These are phyloP conservation scores for Pseudogymnoascus pannorum DNA, from an alignment of 2,329 filamentous ascomycete species.

Conservation along the genomic window DNA sequence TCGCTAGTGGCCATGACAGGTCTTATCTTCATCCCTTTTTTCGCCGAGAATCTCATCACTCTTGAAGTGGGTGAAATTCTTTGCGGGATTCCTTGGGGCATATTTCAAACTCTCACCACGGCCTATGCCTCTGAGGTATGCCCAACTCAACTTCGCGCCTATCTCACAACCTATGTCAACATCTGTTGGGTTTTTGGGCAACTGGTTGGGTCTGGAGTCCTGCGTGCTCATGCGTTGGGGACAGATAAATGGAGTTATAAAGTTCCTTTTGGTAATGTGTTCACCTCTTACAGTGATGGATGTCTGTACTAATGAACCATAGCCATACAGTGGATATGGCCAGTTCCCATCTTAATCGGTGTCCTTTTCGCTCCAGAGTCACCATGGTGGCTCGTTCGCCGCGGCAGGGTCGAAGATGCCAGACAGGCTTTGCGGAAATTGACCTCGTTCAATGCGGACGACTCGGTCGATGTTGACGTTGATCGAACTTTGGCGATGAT, in stretches of 20 bases:
- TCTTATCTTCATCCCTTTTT: slow-evolving; percentile 40
- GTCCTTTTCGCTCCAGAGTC: slow-evolving; percentile 40
- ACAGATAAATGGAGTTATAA: slow-evolving; percentile 39
- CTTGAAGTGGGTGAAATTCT: slow-evolving; percentile 39
- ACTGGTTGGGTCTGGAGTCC: slow-evolving; percentile 39
- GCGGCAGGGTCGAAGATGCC: slow-evolving; percentile 35
- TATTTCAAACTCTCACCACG: slow-evolving; percentile 31
- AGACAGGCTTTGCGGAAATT: slow-evolving; percentile 25
- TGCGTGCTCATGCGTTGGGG: slow-evolving; percentile 35
- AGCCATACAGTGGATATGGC: slow-evolving; percentile 42
- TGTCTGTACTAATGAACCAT: slow-evolving; percentile 41
- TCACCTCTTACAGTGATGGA: slow-evolving; percentile 33
- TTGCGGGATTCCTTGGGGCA: slow-evolving; percentile 42
- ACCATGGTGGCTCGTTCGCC: slow-evolving; percentile 41
- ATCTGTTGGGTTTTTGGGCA: slow-evolving; percentile 45
- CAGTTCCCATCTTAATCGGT: slow-evolving; percentile 35
- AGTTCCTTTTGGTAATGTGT: slow-evolving; percentile 40
- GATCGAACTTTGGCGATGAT: slow-evolving; percentile 89
- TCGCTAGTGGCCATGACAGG: neutral
- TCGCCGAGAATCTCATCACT: slow-evolving; percentile 36
- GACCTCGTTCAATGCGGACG: slow-evolving; percentile 15
- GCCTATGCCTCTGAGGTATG: slow-evolving; percentile 38
- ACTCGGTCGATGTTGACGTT: slow-evolving; percentile 41
- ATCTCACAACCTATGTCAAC: slow-evolving; percentile 45
- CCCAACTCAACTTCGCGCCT: slow-evolving; percentile 44